Conservation (phyloP, 257 asterid species). For the Capsicum baccatum region DNA sequence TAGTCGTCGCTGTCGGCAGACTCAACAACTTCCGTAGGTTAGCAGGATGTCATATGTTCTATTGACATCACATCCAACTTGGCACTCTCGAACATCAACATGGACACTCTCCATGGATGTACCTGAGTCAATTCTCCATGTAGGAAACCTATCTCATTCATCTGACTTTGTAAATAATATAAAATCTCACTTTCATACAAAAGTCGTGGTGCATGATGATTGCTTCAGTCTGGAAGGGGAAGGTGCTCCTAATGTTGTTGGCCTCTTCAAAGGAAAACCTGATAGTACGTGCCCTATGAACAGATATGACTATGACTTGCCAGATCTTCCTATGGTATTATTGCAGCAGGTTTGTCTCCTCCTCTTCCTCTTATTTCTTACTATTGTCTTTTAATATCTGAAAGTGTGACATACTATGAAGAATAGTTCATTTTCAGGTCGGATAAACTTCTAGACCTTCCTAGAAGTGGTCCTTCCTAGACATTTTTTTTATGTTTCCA, state of each 20-base stretch:
- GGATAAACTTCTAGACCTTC: not conserved
- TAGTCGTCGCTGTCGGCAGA: no score
- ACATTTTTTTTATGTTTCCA: no score
- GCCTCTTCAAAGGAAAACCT: constrained; percentile 77
- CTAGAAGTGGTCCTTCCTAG: not conserved
- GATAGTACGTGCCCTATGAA: constrained; percentile 55
- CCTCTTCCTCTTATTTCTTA: not conserved
- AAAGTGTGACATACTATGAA: not conserved
- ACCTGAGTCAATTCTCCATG: no score
- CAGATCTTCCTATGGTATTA: constrained; percentile 82
- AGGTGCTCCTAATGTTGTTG: constrained; percentile 84
- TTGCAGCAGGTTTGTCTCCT: constrained; percentile 74
- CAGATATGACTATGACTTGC: constrained; percentile 77
- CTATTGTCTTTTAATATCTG: not conserved
- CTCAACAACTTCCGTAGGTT: no score
- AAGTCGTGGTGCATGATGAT: no score
- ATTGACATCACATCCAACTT: no score
- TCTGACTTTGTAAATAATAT: no score
- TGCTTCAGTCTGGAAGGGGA: constrained; percentile 63
- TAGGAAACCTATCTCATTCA: no score
- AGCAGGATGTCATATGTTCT: no score
- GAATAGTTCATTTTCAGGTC: not conserved
- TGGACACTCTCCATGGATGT: no score
- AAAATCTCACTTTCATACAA: no score
- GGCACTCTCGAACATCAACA: no score